Evolutionary conservation across 371 early-diverging fungal genomes (phyloP).

Genomic region (Apophysomyces elegans): DNA sequence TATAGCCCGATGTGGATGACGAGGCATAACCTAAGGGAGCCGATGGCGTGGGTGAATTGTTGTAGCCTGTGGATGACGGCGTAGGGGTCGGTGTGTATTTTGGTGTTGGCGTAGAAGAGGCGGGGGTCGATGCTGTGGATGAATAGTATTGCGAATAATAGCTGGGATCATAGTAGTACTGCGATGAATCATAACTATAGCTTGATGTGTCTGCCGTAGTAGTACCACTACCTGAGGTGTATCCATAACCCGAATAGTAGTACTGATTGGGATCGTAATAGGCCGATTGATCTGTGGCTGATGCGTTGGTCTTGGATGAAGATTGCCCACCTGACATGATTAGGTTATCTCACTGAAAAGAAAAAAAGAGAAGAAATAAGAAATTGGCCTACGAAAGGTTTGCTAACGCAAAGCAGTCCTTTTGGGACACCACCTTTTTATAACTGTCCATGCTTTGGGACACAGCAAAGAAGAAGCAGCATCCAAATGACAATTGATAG

Average conservation of each 20-base stretch:
- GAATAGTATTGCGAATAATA: slow-evolving; percentile 41
- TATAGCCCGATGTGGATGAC: slow-evolving; percentile 23
- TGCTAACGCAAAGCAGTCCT: neutral
- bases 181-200: slow-evolving; percentile 25
- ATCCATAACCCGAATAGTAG: slow-evolving; percentile 41
- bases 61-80: slow-evolving; percentile 7
- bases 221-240: slow-evolving; percentile 24
- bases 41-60: neutral
- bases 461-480: too few species aligned
- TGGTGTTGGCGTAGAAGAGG: neutral
- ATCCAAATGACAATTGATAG: too few species aligned
- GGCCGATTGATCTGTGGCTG: slow-evolving; percentile 15
- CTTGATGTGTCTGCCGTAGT: slow-evolving; percentile 18
- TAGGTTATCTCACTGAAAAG: neutral
- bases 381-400: neutral
- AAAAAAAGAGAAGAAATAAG: neutral
- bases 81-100: slow-evolving; percentile 13
- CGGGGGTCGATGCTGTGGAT: slow-evolving; percentile 12
- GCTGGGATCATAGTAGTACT: slow-evolving; percentile 37
- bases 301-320: slow-evolving; percentile 9
- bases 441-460: too few species aligned
- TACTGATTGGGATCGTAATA: slow-evolving; percentile 29
- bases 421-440: neutral
- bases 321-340: slow-evolving; percentile 4
- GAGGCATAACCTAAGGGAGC: slow-evolving; percentile 12